Evolutionary conservation across 1,139 yeast genomes (phyloP), one percentile per base, ranked within the genome.

Genomic region (Yamadazyma triangularis): DNA sequence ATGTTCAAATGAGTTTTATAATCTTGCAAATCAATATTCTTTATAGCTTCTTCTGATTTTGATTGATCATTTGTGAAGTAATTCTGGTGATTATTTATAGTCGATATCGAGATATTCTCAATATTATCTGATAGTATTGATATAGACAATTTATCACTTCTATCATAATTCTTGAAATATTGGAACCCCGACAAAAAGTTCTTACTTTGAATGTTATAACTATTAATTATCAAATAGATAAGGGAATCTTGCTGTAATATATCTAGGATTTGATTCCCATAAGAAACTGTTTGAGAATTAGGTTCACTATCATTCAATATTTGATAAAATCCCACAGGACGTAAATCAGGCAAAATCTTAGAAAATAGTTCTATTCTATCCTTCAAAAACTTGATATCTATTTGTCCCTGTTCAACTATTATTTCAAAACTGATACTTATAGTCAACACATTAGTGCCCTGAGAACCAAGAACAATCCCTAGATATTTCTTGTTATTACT

Each of bases 401-500:
- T 34, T 2, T 14, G 24, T 4, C 36, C 39, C 15, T 33, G 29
- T 6, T 35, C 21, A 11, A 40, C 25, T 15, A 48, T 24, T 4
- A 56, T 38, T 31, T 60, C 66, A 36, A 56, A 58, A 4, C 56
- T 46, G 4, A n/a, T n/a, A n/a, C n/a, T n/a, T n/a, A n/a, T n/a
- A n/a, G n/a, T n/a, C n/a, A n/a, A n/a, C n/a, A n/a, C n/a, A n/a
- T n/a, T n/a, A n/a, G n/a, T n/a, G n/a, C n/a, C n/a, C n/a, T n/a
- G n/a, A n/a, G n/a, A n/a, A n/a, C n/a, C n/a, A n/a, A n/a, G n/a
- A n/a, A n/a, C n/a, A n/a, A n/a, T n/a, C n/a, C n/a, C n/a, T n/a
- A n/a, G n/a, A n/a, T n/a, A n/a, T n/a, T n/a, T n/a, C n/a, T n/a
- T n/a, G n/a, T n/a, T n/a, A n/a, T n/a, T n/a, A n/a, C n/a, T n/a